These are phyloP conservation scores for Alectoria sarmentosa DNA, from an alignment of 495 filamentous ascomycete genomes.

Conservation along the genomic window DNA sequence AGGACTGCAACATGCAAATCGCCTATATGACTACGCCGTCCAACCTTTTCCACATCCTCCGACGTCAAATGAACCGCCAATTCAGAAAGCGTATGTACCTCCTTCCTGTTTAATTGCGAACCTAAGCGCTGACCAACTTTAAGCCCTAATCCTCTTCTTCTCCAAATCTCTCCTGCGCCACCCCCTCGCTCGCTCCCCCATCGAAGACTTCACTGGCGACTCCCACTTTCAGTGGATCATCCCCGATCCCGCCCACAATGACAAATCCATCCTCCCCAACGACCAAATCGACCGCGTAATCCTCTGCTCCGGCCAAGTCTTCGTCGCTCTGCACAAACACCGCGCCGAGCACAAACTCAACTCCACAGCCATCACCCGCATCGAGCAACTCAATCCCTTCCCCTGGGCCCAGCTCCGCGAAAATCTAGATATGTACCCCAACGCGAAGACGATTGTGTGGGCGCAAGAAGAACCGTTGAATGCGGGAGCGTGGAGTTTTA, in stretches of 20 bases:
- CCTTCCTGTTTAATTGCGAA: neutral
- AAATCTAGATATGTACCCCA: slow-evolving; percentile 92
- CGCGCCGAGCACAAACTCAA: slow-evolving; percentile 76
- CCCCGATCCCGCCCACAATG: slow-evolving; percentile 72
- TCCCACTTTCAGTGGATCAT: slow-evolving; percentile 97
- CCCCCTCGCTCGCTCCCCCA: slow-evolving; percentile 76
- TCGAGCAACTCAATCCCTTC: slow-evolving; percentile 98
- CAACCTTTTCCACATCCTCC: slow-evolving; percentile 93
- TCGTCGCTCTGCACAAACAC: slow-evolving; percentile 82
- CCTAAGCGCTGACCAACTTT: too few relatives aligned
- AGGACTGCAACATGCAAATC: slow-evolving; percentile 99
- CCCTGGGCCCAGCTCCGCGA: slow-evolving; percentile 94
- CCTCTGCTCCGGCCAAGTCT: slow-evolving; percentile 92
- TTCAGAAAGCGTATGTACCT: slow-evolving; percentile 88
- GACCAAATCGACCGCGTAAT: slow-evolving; percentile 92
- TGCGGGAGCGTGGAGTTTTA: slow-evolving; percentile 90
- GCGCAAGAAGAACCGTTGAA: slow-evolving; percentile 96
- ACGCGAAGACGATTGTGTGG: slow-evolving; percentile 95
- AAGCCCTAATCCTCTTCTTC: slow-evolving; percentile 94
- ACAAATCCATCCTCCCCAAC: slow-evolving; percentile 60
- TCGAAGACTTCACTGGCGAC: slow-evolving; percentile 84
- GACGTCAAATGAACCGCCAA: slow-evolving; percentile 96
- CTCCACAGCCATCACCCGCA: slow-evolving; percentile 84
- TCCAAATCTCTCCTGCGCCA: slow-evolving; percentile 91
- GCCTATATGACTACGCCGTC: slow-evolving; percentile 86